These are phyloP conservation scores for Micractinium conductrix DNA, from an alignment of 139 green algal genomes.

Conservation along the genomic window DNA sequence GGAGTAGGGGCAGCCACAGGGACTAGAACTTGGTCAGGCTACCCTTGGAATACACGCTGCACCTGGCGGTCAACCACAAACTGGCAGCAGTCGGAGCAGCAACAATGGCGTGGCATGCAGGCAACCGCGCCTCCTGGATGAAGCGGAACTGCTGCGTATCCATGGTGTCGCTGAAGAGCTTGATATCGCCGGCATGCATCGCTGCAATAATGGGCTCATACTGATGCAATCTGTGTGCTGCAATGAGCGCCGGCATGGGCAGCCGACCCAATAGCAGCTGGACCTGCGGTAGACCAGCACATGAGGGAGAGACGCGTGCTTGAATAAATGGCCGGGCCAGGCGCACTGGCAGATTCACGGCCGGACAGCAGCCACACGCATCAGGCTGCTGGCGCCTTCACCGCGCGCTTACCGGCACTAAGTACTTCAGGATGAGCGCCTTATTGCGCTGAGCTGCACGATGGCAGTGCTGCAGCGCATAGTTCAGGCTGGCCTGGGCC, in stretches of 20 bases:
- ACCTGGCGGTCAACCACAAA: too few species aligned
- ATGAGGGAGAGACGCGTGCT: not conserved
- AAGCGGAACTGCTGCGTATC: constrained; percentile 56
- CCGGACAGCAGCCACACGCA: not conserved
- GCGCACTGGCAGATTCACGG: too few species aligned
- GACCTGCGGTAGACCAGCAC: constrained; percentile 32
- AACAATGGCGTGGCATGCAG: too few species aligned
- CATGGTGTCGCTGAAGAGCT: constrained; percentile 61
- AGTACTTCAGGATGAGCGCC: constrained; percentile 69
- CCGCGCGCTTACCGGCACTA: constrained; percentile 67
- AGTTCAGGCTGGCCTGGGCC: constrained; percentile 64
- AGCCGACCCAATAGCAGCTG: constrained; percentile 68
- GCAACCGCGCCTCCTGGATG: constrained; percentile 61
- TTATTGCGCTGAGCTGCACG: constrained; percentile 57
- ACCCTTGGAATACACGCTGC: too few species aligned
- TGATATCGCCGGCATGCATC: constrained; percentile 62
- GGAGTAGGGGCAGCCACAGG: too few species aligned
- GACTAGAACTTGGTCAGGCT: too few species aligned
- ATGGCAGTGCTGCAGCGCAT: constrained; percentile 75
- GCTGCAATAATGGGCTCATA: constrained; percentile 64
- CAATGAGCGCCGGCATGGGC: constrained; percentile 56
- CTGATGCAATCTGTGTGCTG: constrained; percentile 59
- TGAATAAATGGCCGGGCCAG: not conserved
- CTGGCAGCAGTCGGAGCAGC: too few species aligned
- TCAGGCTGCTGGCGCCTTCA: not conserved